phyloP scores from a whole-genome alignment of 1,139 yeast species.

The Meyerozyma elateridarum region DNA sequence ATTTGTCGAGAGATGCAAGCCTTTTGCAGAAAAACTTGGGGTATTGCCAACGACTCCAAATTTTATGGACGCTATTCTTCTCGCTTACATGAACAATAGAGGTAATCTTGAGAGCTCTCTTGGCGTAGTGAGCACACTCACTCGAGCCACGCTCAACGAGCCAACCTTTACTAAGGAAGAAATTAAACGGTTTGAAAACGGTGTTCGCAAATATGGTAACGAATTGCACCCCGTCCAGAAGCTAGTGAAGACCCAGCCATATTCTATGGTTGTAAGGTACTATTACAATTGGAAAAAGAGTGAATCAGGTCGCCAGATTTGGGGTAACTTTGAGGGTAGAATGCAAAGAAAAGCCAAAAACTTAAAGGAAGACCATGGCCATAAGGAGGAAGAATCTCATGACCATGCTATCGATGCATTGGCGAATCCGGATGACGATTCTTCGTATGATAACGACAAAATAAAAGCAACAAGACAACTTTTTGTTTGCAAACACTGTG shows the following conservation, averaged over 20 bases:
- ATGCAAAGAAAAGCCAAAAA: constrained; percentile 48
- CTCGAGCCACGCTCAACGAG: constrained; percentile 60
- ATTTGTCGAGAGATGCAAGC: constrained; percentile 52
- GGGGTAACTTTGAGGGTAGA: constrained; percentile 83
- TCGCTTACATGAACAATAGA: constrained; percentile 45
- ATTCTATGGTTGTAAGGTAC: constrained; percentile 75
- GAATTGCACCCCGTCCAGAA: constrained; percentile 72
- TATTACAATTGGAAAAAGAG: constrained; percentile 93
- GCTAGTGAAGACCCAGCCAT: constrained; percentile 64
- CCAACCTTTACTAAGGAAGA: constrained; percentile 72
- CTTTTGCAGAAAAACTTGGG: constrained; percentile 46
- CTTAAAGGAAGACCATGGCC: constrained; percentile 24
- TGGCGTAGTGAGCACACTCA: constrained; percentile 32
- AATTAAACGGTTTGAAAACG: constrained; percentile 65
- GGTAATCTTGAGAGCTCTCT: constrained; percentile 51
- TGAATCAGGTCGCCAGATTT: constrained; percentile 61
- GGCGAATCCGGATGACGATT: constrained; percentile 69
- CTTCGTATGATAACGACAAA: constrained; percentile 56
- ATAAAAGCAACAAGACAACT: constrained; percentile 28
- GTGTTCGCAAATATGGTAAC: constrained; percentile 69
- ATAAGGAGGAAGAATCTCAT: constrained; percentile 15
- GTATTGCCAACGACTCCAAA: constrained; percentile 55
- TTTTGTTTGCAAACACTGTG: constrained; percentile 64
- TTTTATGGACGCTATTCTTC: constrained; percentile 68
- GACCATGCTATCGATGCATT: constrained; percentile 26